phyloP scores from a whole-genome alignment of 129 eudicot genomes.

The Saposhnikovia divaricata region DNA sequence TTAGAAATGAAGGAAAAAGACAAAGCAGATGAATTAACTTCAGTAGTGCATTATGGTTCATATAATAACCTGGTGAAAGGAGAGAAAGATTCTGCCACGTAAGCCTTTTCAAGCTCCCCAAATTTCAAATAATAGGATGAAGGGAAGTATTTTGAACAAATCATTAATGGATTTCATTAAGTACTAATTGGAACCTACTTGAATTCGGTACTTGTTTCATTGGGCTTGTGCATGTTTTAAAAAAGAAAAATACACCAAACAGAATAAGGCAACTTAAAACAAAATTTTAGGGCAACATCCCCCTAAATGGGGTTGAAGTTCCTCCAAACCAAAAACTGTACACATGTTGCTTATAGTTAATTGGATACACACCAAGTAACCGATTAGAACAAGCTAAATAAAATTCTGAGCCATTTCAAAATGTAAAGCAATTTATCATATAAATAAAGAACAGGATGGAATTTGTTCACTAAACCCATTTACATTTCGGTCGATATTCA shows the following conservation, averaged over 20 bases:
- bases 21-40: neutral
- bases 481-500: neutral
- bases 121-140: neutral
- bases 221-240: neutral
- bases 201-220: neutral
- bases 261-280: neutral
- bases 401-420: too few species aligned
- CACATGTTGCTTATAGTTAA: neutral
- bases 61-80: neutral
- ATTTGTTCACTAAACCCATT: neutral
- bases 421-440: too few species aligned
- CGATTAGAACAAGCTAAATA: neutral
- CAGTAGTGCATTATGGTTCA: neutral
- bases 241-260: neutral
- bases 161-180: too few species aligned
- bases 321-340: neutral
- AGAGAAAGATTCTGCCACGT: neutral
- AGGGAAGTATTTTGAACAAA: neutral
- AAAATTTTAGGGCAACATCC: neutral
- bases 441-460: neutral
- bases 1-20: neutral
- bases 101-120: neutral
- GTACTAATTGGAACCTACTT: neutral
- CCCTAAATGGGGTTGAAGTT: neutral
- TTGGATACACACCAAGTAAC: too few species aligned